Evolutionary conservation across 1,139 yeast genomes (phyloP), one percentile per base, ranked within the genome.

Genomic region (Pichia sp.): DNA sequence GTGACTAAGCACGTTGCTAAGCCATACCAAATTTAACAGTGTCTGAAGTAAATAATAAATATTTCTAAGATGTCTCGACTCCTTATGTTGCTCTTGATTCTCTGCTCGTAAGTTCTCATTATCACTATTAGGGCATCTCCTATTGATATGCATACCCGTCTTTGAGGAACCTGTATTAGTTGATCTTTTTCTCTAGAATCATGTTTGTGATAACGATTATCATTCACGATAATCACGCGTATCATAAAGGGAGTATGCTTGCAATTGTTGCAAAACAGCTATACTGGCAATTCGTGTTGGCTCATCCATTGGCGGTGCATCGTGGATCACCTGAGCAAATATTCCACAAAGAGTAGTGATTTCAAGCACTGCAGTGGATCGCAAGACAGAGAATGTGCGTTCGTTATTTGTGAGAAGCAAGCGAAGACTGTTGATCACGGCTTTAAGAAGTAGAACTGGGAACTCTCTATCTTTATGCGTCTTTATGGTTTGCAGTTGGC

Each of bases 341-440:
- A 21, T 13, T 31, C 50, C 53, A 9, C 36, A 22, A n/a, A 53
- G 40, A 2, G 40, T 41, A 0, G 44, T 41, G 1, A 53, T 3
- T 22, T 56, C 56, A 22, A 53, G 13, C 3, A 46, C 13, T 19
- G 47, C 25, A 8, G 41, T 37, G 2, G 48, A 26, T 30, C 44
- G 34, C 3, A 57, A 10, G 13, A 57, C 26, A 2, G 42, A 16
- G 3, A 55, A 22, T 5, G 49, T 43, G 12, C 39, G 41, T 6
- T 51, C 58, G 22, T 57, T 57, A 8, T 52, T 50, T 4, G 42
- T 13, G 3, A 57, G 28, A 6, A 57, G 13, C 1, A 44, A 18
- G 4, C 44, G 22, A 8, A 48, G 13, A 34, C 56, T 39, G 13
- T 55, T 54, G 1, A 47, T 16, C 16, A 46, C 41, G 5, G 55